A percentile compares a stretch with the other conserved stretches of the same genome.
phyloP scores from a whole-genome alignment of 2,329 filamentous ascomycete species.

The Arthrobotrys sphaeroides region DNA sequence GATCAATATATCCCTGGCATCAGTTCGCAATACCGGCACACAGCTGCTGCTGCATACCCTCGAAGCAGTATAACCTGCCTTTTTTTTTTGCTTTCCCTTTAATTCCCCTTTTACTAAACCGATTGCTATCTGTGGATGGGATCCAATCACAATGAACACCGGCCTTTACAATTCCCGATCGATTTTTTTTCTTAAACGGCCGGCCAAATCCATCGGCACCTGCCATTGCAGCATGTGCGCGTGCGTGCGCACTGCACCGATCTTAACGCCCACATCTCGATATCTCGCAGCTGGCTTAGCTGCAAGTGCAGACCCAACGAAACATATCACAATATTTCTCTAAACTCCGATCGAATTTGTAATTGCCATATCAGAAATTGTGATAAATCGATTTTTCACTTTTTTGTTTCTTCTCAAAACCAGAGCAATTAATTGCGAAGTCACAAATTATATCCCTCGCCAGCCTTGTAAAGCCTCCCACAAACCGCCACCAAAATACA shows the following conservation, averaged over 20 bases:
- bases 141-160: not conserved
- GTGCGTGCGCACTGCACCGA: too few species aligned
- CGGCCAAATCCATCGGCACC: conserved; percentile 2
- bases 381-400: too few species aligned
- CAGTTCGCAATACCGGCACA: not conserved
- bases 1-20: conserved; percentile 5
- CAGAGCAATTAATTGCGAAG: conserved; percentile 12
- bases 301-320: not conserved
- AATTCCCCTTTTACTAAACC: not conserved
- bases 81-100: too few species aligned
- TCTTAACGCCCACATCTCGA: too few species aligned
- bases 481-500: too few species aligned
- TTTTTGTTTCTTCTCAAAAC: too few species aligned
- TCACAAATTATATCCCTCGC: conserved; percentile 5
- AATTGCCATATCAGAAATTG: not conserved
- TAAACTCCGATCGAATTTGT: not conserved
- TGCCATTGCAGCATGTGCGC: not conserved
- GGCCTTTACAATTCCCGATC: not conserved
- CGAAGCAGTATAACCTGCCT: not conserved
- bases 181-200: too few species aligned
- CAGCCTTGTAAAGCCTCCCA: not conserved
- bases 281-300: too few species aligned
- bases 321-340: not conserved
- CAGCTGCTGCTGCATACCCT: not conserved
- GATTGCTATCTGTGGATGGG: not conserved